Conservation (phyloP, 768 basidiomycete genomes). For the Boletus bicolor region DNA sequence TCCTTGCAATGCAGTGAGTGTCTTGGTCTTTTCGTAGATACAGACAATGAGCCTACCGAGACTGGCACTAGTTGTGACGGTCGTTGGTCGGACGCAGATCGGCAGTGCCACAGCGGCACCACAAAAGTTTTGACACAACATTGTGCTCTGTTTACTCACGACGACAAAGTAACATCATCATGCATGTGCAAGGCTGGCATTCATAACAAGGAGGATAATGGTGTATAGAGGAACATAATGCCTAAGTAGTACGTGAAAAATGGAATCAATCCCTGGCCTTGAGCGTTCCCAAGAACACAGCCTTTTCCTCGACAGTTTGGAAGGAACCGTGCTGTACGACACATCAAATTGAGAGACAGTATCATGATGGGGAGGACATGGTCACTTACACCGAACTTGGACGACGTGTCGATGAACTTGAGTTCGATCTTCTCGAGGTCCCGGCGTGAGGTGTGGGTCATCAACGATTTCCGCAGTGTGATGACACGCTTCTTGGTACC, state of each 20-base stretch:
- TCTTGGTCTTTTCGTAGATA: neutral
- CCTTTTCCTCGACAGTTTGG: conserved; percentile 97
- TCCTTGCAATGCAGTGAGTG: conserved; percentile 42
- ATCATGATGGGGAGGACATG: neutral
- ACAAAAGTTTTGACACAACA: neutral
- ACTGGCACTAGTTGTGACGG: conserved; percentile 34
- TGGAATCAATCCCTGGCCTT: conserved; percentile 69
- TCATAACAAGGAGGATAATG: conserved; percentile 41
- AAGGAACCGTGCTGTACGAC: conserved; percentile 79
- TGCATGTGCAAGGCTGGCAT: conserved; percentile 23
- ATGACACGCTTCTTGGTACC: conserved; percentile 98
- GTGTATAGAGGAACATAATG: conserved; percentile 35
- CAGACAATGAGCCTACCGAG: conserved; percentile 38
- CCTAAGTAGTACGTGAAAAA: conserved; percentile 38
- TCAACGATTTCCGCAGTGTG: conserved; percentile 94
- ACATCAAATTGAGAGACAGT: conserved; percentile 1
- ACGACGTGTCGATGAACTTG: conserved; percentile 98
- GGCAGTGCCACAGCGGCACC: neutral
- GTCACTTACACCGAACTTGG: conserved; percentile 86
- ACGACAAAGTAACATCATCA: neutral
- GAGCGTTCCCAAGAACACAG: conserved; percentile 89
- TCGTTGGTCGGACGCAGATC: neutral
- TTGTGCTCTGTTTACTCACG: neutral
- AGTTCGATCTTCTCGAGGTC: conserved; percentile 97
- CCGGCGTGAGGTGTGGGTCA: conserved; percentile 92